A percentile compares a stretch with the other conserved stretches of the same genome.
Evolutionary conservation across 768 basidiomycete genomes (phyloP).

Genomic region (Pholiota microspora): DNA sequence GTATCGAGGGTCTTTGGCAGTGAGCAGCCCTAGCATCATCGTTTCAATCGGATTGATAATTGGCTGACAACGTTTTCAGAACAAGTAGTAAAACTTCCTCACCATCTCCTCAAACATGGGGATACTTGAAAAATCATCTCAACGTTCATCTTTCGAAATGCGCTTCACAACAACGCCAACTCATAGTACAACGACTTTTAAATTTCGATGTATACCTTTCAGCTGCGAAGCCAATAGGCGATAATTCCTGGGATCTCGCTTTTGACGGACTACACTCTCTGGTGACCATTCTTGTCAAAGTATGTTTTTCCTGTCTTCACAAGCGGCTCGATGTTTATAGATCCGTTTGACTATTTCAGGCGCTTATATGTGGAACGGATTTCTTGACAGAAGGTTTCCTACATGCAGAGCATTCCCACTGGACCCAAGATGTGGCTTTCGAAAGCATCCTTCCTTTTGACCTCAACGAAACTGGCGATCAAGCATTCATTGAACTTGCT

Average conservation of each 20-base stretch:
- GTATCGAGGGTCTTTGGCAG: neutral
- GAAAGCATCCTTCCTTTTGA: neutral
- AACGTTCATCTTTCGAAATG: conserved; percentile 8
- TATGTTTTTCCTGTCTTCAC: neutral
- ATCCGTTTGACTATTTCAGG: neutral
- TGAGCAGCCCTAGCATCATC: neutral
- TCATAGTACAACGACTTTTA: conserved; percentile 1
- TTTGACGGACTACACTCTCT: conserved; percentile 12
- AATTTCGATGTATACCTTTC: neutral
- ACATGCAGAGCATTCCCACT: conserved; percentile 17
- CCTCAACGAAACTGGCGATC: neutral
- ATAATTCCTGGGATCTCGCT: conserved; percentile 4
- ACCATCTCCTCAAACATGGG: conserved; percentile 11
- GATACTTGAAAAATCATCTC: conserved; percentile 16
- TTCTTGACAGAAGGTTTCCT: conserved; percentile 5
- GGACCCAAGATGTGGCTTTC: conserved; percentile 9
- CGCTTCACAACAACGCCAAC: neutral
- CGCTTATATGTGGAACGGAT: neutral
- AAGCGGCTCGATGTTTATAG: neutral
- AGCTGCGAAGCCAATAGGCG: neutral
- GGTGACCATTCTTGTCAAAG: conserved; percentile 12
- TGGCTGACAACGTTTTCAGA: no score
- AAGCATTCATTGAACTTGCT: neutral
- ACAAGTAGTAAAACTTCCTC: neutral
- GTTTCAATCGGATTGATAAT: no score